These are phyloP conservation scores for Aspergillus carlsbadensis DNA, from an alignment of 495 filamentous ascomycete genomes.

Conservation along the genomic window DNA sequence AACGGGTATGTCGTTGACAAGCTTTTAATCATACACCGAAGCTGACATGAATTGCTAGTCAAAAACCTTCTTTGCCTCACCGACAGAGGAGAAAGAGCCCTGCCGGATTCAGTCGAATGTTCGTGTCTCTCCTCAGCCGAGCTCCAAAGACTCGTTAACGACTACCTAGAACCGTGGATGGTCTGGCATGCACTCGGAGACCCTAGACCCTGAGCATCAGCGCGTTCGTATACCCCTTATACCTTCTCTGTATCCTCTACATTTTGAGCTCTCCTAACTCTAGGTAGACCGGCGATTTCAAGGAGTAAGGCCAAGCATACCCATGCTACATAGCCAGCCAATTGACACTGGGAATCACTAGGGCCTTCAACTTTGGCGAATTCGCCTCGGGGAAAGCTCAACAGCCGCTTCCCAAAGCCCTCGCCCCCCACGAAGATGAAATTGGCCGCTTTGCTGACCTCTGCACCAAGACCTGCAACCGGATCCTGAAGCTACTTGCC, in stretches of 20 bases:
- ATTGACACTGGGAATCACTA: conserved; percentile 30
- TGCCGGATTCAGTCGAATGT: conserved; percentile 72
- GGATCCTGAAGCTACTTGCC: conserved; percentile 72
- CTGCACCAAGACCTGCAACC: conserved; percentile 72
- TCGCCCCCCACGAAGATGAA: conserved; percentile 58
- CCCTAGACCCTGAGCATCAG: conserved; percentile 79
- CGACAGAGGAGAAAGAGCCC: conserved; percentile 66
- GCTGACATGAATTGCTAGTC: conserved; percentile 43
- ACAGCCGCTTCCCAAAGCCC: conserved; percentile 70
- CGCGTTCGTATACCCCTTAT: conserved; percentile 49
- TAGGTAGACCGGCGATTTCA: conserved; percentile 80
- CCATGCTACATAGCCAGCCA: background rate
- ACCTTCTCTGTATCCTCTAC: background rate
- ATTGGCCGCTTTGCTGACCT: conserved; percentile 63
- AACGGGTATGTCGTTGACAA: conserved; percentile 53
- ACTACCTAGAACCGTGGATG: conserved; percentile 73
- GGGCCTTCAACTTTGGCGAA: conserved; percentile 89
- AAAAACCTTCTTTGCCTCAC: conserved; percentile 71
- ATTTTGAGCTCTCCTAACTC: conserved; percentile 13
- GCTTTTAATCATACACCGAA: background rate
- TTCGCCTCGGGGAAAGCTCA: conserved; percentile 70
- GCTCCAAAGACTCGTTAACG: background rate
- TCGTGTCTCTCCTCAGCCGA: background rate
- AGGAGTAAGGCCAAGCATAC: conserved; percentile 62
- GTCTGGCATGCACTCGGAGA: conserved; percentile 86